These are phyloP conservation scores for Hymenoscyphus albidus DNA, from an alignment of 2,329 filamentous ascomycete species.

Conservation along the genomic window DNA sequence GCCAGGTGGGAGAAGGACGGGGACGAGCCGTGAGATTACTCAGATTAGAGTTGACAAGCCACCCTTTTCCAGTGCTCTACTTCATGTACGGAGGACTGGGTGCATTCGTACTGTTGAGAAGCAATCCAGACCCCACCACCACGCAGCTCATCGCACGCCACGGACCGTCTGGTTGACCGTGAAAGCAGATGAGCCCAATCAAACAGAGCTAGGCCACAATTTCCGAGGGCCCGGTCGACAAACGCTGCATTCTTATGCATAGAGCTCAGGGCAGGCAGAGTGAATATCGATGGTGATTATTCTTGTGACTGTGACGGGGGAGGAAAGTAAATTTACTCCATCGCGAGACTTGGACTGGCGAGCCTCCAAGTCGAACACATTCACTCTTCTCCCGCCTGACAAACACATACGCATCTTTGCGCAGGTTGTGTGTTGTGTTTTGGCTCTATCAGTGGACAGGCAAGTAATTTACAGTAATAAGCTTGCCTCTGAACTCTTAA, in stretches of 20 bases:
- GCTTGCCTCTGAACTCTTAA: background rate
- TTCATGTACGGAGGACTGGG: too few relatives aligned
- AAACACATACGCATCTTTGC: background rate
- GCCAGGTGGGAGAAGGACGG: too few relatives aligned
- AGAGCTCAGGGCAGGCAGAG: too few relatives aligned
- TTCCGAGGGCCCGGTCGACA: background rate
- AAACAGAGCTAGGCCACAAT: background rate
- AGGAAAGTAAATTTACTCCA: background rate
- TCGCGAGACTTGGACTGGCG: background rate
- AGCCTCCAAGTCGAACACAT: background rate
- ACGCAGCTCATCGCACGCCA: background rate
- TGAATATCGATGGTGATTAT: too few relatives aligned
- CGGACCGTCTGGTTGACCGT: constrained; percentile 2
- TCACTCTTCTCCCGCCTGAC: background rate
- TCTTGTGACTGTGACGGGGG: background rate
- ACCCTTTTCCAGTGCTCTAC: background rate
- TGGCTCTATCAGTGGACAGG: background rate
- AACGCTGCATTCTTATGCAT: too few relatives aligned
- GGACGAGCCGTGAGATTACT: background rate
- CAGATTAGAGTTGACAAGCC: background rate
- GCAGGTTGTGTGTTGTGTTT: background rate
- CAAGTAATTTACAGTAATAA: background rate
- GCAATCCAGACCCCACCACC: background rate
- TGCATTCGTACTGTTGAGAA: too few relatives aligned
- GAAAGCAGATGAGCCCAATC: constrained; percentile 17